phyloP scores from a whole-genome alignment of 1,284 basidiomycete genomes.

The Flammula alnicola region DNA sequence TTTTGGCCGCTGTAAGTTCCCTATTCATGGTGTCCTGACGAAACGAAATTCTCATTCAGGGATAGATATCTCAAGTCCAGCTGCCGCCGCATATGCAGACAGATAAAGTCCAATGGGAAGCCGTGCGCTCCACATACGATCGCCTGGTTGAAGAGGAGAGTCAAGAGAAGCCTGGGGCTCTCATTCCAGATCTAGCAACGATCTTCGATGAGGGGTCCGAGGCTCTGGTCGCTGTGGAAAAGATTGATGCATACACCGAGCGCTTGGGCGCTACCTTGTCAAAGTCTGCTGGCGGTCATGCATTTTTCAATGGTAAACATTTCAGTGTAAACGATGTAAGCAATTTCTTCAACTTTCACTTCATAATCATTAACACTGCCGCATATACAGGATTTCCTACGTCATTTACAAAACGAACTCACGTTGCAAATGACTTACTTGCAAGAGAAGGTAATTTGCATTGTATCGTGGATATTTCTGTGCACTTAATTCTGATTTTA shows the following conservation, averaged over 20 bases:
- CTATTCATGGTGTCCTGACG: not conserved
- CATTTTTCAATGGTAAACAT: constrained; percentile 90
- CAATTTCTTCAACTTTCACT: not conserved
- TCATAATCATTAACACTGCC: not conserved
- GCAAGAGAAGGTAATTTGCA: constrained; percentile 64
- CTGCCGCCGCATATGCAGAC: constrained; percentile 36
- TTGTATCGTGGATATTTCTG: constrained; percentile 2
- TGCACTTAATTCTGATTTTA: constrained; percentile 14
- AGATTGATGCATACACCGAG: constrained; percentile 52
- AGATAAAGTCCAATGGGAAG: constrained; percentile 48
- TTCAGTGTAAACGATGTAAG: constrained; percentile 74
- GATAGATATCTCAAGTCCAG: constrained; percentile 43
- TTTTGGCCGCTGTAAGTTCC: constrained; percentile 57
- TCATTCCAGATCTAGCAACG: constrained; percentile 40
- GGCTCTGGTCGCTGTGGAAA: constrained; percentile 39
- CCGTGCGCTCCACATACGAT: constrained; percentile 48
- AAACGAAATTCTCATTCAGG: not conserved
- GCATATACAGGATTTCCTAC: constrained; percentile 62
- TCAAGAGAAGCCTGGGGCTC: constrained; percentile 27
- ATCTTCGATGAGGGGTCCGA: constrained; percentile 42
- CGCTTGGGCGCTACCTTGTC: constrained; percentile 53
- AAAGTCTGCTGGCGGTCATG: constrained; percentile 56
- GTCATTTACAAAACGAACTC: constrained; percentile 67
- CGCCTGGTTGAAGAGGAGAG: constrained; percentile 34
- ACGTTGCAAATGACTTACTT: constrained; percentile 66